Percentiles rank a stretch among this genome's conserved stretches.
Evolutionary conservation across 2,329 filamentous ascomycete species (phyloP).

Genomic region (Alternaria sp.): DNA sequence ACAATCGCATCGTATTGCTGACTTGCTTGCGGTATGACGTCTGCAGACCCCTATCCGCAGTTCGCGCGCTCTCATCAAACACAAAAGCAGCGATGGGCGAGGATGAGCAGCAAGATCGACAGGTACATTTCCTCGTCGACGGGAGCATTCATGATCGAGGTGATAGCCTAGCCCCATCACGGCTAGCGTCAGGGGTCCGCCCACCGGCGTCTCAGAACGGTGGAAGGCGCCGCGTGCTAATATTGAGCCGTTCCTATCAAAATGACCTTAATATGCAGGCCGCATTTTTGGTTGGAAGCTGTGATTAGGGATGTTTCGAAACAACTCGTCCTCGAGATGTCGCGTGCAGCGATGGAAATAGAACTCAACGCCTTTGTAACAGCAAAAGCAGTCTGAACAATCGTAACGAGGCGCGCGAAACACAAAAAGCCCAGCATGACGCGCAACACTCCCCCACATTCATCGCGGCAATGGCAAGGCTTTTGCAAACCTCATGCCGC

Average conservation of each 20-base stretch:
- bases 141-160: constrained; percentile 3
- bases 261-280: constrained; percentile 10
- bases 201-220: constrained; percentile 5
- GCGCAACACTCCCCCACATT: constrained; percentile 5
- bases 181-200: constrained; percentile 1
- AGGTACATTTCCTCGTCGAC: constrained; percentile 2
- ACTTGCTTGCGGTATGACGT: not conserved
- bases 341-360: not conserved
- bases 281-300: not conserved
- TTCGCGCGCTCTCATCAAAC: not conserved
- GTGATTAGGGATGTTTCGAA: constrained; percentile 4
- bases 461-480: not conserved
- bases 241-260: constrained; percentile 9
- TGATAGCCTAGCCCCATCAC: not conserved
- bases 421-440: not conserved
- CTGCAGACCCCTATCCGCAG: not conserved
- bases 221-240: constrained; percentile 1
- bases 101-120: constrained; percentile 11
- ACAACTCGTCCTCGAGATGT: not conserved
- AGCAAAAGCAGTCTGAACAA: not conserved
- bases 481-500: not conserved
- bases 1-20: not conserved
- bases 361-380: not conserved
- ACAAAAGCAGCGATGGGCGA: constrained; percentile 4
- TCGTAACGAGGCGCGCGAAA: not conserved